A percentile compares a stretch with the other conserved stretches of the same genome.
Evolutionary conservation across 495 filamentous ascomycete species (phyloP).

Genomic region (Aspergillus affinis): DNA sequence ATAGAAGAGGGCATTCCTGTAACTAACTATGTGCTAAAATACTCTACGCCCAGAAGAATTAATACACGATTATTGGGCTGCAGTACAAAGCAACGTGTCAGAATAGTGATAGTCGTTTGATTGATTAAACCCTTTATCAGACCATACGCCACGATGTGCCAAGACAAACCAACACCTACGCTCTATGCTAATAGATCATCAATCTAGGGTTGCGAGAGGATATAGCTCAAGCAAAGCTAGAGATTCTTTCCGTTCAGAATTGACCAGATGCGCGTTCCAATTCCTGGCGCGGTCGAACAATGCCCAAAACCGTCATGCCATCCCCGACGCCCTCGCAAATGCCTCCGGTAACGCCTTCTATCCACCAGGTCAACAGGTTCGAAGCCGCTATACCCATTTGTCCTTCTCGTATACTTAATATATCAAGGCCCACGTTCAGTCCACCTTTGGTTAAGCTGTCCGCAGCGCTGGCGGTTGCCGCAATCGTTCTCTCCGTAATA

Average conservation of each 20-base stretch:
- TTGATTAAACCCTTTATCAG: neutral
- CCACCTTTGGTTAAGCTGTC: slow-evolving; percentile 53
- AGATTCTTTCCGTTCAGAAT: neutral
- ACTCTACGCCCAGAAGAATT: too few relatives aligned
- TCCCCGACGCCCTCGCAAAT: slow-evolving; percentile 65
- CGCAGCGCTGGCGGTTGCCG: slow-evolving; percentile 46
- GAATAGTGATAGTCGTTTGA: neutral
- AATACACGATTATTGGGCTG: neutral
- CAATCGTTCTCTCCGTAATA: slow-evolving; percentile 55
- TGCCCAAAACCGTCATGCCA: slow-evolving; percentile 52
- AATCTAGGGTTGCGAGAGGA: neutral
- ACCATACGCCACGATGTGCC: neutral
- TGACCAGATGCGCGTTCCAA: slow-evolving; percentile 19
- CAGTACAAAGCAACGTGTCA: neutral
- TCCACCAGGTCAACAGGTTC: slow-evolving; percentile 53
- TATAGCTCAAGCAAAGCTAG: neutral
- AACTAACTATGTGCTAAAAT: too few relatives aligned
- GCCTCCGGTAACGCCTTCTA: slow-evolving; percentile 59
- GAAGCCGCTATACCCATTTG: slow-evolving; percentile 52
- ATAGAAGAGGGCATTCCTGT: too few relatives aligned
- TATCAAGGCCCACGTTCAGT: slow-evolving; percentile 46
- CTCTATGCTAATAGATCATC: neutral
- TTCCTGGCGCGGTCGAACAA: slow-evolving; percentile 30
- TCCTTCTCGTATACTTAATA: slow-evolving; percentile 56
- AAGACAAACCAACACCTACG: neutral